Conservation (phyloP, 306 rosid genomes). For the Arachis hypogaea region DNA sequence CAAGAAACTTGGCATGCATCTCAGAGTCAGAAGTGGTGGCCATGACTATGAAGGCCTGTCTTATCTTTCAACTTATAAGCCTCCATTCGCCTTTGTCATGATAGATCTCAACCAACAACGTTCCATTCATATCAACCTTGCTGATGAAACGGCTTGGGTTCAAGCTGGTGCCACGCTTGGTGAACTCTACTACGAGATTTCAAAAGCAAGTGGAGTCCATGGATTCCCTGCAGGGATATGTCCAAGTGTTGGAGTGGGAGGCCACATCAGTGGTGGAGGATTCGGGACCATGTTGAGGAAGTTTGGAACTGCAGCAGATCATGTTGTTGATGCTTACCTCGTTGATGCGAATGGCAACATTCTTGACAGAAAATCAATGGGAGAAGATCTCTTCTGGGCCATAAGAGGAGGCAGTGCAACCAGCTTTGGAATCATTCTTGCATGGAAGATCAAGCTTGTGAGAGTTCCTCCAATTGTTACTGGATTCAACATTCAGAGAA, state of each 20-base stretch:
- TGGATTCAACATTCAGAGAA: slow-evolving; percentile 41
- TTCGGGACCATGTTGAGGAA: slow-evolving; percentile 52
- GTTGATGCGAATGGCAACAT: slow-evolving; percentile 49
- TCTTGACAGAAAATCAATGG: slow-evolving; percentile 56
- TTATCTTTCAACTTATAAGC: slow-evolving; percentile 30
- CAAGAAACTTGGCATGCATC: slow-evolving; percentile 43
- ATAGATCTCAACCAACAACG: slow-evolving; percentile 47
- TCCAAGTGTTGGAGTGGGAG: slow-evolving; percentile 61
- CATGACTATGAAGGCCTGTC: slow-evolving; percentile 67
- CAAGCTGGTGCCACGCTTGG: slow-evolving; percentile 65
- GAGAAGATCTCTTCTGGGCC: slow-evolving; percentile 70
- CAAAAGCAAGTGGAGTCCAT: slow-evolving; percentile 42
- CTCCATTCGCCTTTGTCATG: slow-evolving; percentile 48
- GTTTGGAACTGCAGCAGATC: slow-evolving; percentile 57
- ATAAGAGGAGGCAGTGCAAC: slow-evolving; percentile 70
- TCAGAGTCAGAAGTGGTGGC: slow-evolving; percentile 61
- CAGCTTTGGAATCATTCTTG: slow-evolving; percentile 58
- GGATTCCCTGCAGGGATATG: slow-evolving; percentile 62
- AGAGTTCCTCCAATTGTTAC: slow-evolving; percentile 52
- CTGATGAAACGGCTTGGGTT: slow-evolving; percentile 60
- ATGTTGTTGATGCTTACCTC: slow-evolving; percentile 60
- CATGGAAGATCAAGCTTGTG: slow-evolving; percentile 57
- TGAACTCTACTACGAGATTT: slow-evolving; percentile 57
- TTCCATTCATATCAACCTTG: slow-evolving; percentile 39
- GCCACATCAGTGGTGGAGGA: slow-evolving; percentile 65